Evolutionary conservation across 208 protist genomes (phyloP), one percentile per base, ranked within the genome.

Genomic region (Trypanosomatidae sp.): DNA sequence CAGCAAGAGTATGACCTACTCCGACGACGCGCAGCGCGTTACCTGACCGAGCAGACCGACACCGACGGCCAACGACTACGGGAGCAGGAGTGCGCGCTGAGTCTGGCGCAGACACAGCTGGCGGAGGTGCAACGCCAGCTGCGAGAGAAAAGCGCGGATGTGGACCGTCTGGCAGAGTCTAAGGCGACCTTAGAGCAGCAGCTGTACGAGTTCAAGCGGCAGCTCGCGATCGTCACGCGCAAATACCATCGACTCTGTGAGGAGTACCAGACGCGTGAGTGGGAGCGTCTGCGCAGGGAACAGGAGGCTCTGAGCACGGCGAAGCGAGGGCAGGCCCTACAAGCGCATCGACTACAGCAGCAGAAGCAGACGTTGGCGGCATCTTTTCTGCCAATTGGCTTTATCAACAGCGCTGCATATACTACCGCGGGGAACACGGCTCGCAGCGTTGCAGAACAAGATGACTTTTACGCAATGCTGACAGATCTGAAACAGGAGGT

Each of bases 1-100:
- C 82, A 97, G 85, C 78, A 72, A 25, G 91, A 94, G 49, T 95
- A 94, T 62, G 91, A 96, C 59, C 62, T 73, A 59, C 77, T 95
- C 39, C 84, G 83, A 22, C 76, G 85, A 3, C 78, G 73, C 22
- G 56, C 87, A 9, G 73, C 82, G 3, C 79, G 87, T 10, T 71
- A 72, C 44, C 50, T 90, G 22, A 67, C 80, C 19, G 80, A 86
- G 39, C 70, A 79, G 56, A 71, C 62, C 5, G 76, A 84, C 46
- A 77, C 75, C 15, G 69, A 79, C 43, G 84, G 72, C 28, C 72
- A 76, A 49, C 66, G 74, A 13, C 36, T 84, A 10, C 73, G 67
- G 10, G 76, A 79, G 10, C 64, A 85, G 62, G 90, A 94, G 69
- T 78, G 77, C 22, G 69, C 84, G 55, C 76, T 91, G 19, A 62